Evolutionary conservation across 2,329 filamentous ascomycete species (phyloP), one percentile per base, ranked within the genome.

Genomic region (Beauveria sp.): DNA sequence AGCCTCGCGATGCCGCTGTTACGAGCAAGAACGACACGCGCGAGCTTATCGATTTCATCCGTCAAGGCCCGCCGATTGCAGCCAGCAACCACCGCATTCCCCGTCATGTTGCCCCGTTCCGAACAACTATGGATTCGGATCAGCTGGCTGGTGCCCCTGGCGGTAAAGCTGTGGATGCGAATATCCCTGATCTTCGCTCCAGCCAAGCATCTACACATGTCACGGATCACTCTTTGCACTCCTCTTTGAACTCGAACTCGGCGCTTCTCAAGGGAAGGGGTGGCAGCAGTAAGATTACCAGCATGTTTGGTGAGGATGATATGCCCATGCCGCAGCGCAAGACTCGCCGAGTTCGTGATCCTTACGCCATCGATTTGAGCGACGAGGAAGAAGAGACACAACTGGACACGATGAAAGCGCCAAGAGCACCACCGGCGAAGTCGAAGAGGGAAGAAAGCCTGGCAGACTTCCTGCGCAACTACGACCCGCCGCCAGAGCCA

Each of bases 1-100:
- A 89, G 73, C 87, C 93, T 62, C 88, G 91, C 54, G 87, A 91
- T 64, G 85, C 90, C 43, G 80, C 82, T 48, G 81, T 86, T 18
- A 81, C 86, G 55, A 78, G 77, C 62, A 81, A 80, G 57, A 85
- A 85, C 56, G 87, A 88, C 66, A 96, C 88, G 62, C 89, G 90
- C 14, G 95, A 97, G 64, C 78, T 99, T 62, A 96, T 97, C 66
- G 93, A 98, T 71, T 98, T 99, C 73, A 96, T 99, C 66, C 88
- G 93, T 51, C 88, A 91, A 71, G 93, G 93, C 1, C 92, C 92
- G 3, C 88, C 90, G 0, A 82, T 77, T 64, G 72, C 77, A 50
- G 76, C 79, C 40, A 80, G 79, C 49, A 62, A 58, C 24, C 89
- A 86, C 63, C 86, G 90, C 26, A 95, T 96, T 64, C 89, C 91